Evolutionary conservation across 441 rosid species (phyloP).

Genomic region (Bruguiera hainesii): DNA sequence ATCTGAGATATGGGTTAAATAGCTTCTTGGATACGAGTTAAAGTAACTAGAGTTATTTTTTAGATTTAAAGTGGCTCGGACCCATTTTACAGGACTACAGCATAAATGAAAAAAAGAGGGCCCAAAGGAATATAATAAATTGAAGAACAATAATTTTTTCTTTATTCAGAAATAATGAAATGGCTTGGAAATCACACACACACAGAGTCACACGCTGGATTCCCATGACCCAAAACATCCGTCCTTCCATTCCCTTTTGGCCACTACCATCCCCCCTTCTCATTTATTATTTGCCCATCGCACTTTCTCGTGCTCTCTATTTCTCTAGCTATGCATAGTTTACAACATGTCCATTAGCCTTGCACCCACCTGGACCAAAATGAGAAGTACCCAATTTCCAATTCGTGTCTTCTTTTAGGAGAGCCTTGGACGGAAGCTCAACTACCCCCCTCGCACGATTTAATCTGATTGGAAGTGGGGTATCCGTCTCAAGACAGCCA

Average conservation of each 20-base stretch:
- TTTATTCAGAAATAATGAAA: slow-evolving; percentile 33
- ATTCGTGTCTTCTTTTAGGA: not conserved
- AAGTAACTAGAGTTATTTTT: too few species aligned
- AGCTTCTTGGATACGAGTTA: too few species aligned
- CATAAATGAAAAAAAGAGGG: not conserved
- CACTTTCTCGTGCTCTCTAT: not conserved
- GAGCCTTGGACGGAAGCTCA: slow-evolving; percentile 5
- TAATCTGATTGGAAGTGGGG: slow-evolving; percentile 16
- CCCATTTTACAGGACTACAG: too few species aligned
- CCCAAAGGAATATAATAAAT: not conserved
- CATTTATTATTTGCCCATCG: not conserved
- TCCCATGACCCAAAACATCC: slow-evolving; percentile 2
- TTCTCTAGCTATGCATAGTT: slow-evolving; percentile 2
- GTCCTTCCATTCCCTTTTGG: not conserved
- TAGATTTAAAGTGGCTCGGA: too few species aligned
- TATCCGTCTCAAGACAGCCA: slow-evolving; percentile 36
- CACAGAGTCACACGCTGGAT: slow-evolving; percentile 1
- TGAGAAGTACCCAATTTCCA: not conserved
- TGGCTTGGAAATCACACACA: slow-evolving; percentile 14
- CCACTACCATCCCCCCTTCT: slow-evolving; percentile 10
- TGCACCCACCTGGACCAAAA: too few species aligned
- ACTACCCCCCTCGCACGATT: slow-evolving; percentile 11
- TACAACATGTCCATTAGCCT: slow-evolving; percentile 9
- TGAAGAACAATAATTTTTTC: not conserved
- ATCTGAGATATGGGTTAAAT: too few species aligned